Conservation (phyloP, 1,284 basidiomycete genomes). For the Psilocybe mexicana region DNA sequence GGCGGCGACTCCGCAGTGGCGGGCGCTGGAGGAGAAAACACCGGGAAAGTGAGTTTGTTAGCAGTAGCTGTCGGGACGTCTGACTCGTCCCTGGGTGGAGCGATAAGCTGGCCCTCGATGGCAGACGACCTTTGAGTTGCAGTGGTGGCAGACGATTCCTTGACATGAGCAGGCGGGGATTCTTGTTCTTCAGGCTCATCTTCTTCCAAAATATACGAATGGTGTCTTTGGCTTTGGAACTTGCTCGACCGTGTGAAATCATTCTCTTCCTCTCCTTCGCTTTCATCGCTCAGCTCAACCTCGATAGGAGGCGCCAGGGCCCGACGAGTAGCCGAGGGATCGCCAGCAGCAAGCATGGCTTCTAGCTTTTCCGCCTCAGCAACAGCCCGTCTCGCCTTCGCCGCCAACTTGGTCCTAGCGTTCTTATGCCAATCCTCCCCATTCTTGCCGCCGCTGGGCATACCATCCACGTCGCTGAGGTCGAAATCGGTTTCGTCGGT, state of each 20-base stretch:
- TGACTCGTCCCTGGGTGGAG: slow-evolving; percentile 29
- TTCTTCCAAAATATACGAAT: slow-evolving; percentile 66
- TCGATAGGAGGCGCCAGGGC: slow-evolving; percentile 64
- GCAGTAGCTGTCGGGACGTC: slow-evolving; percentile 46
- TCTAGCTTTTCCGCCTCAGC: slow-evolving; percentile 56
- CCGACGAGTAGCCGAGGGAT: slow-evolving; percentile 29
- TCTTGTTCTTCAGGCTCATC: slow-evolving; percentile 52
- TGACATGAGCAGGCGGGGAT: slow-evolving; percentile 17
- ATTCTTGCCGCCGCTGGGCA: slow-evolving; percentile 20
- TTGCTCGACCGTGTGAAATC: slow-evolving; percentile 36
- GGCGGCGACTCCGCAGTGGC: slow-evolving; percentile 7
- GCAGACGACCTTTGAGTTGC: slow-evolving; percentile 14
- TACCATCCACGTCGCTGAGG: slow-evolving; percentile 45
- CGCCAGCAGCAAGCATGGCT: slow-evolving; percentile 36
- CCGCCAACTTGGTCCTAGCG: slow-evolving; percentile 69
- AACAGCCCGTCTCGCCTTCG: slow-evolving; percentile 66
- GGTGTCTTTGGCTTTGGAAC: slow-evolving; percentile 35
- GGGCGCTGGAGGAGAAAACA: slow-evolving; percentile 21
- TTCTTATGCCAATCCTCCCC: slow-evolving; percentile 66
- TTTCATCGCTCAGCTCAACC: slow-evolving; percentile 80
- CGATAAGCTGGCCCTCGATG: slow-evolving; percentile 24
- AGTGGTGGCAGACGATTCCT: slow-evolving; percentile 23
- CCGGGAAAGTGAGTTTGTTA: slow-evolving; percentile 40
- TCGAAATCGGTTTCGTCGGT: slow-evolving; percentile 59
- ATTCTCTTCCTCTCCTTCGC: slow-evolving; percentile 59